phyloP scores from a whole-genome alignment of 1,284 basidiomycete species.

The Schizophyllum commune region DNA sequence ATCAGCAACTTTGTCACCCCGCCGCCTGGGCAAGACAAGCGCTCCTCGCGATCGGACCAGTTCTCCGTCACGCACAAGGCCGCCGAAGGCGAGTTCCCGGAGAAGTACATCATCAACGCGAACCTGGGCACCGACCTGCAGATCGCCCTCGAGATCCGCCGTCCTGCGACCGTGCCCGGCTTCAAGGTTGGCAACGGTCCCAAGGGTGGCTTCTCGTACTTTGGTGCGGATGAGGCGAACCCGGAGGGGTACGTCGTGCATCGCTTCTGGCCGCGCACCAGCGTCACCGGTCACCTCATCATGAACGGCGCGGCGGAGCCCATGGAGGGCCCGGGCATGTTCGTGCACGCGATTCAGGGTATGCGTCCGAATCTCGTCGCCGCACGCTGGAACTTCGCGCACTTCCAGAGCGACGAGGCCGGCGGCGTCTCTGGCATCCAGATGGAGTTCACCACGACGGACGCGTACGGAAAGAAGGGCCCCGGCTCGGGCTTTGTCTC shows the following conservation, averaged over 20 bases:
- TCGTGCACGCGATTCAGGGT: conserved; percentile 96
- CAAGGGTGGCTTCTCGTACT: conserved; percentile 87
- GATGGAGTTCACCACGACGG: conserved; percentile 94
- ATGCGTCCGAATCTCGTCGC: conserved; percentile 97
- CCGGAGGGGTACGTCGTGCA: conserved; percentile 89
- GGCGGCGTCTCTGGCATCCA: conserved; percentile 82
- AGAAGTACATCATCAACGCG: conserved; percentile 75
- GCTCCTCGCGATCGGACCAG: conserved; percentile 85
- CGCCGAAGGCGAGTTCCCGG: conserved; percentile 57
- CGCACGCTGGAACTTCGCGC: conserved; percentile 91
- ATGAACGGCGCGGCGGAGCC: conserved; percentile 61
- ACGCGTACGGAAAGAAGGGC: conserved; percentile 68
- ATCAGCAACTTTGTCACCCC: conserved; percentile 79
- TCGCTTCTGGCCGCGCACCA: conserved; percentile 82
- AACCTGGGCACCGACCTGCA: conserved; percentile 79
- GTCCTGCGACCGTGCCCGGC: conserved; percentile 68
- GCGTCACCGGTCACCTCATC: conserved; percentile 66
- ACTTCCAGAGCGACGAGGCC: conserved; percentile 71
- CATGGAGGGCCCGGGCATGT: conserved; percentile 79
- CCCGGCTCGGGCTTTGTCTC: conserved; percentile 71
- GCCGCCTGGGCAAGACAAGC: conserved; percentile 72
- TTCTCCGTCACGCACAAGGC: conserved; percentile 76
- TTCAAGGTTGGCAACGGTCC: conserved; percentile 90
- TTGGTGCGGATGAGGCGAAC: conserved; percentile 68
- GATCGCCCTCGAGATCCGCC: conserved; percentile 67